A percentile compares a stretch with the other conserved stretches of the same genome.
phyloP scores from a whole-genome alignment of 2,329 filamentous ascomycete species.

The Cordyceps cateniannulata region DNA sequence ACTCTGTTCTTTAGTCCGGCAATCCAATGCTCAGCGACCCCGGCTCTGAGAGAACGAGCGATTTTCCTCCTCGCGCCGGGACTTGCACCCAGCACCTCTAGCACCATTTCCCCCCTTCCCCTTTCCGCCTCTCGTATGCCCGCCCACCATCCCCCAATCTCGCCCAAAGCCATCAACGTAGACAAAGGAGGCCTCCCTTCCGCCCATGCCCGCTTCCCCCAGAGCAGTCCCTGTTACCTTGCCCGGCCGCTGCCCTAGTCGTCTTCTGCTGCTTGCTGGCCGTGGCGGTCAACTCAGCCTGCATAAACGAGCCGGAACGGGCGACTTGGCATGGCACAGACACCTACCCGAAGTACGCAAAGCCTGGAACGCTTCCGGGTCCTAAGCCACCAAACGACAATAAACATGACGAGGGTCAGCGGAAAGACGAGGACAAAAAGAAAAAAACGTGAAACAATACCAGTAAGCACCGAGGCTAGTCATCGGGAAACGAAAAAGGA shows the following conservation, averaged over 20 bases:
- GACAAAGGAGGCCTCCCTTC: constrained; percentile 2
- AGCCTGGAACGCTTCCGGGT: background rate
- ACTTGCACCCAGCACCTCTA: background rate
- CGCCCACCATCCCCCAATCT: background rate
- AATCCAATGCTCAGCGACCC: constrained; percentile 50
- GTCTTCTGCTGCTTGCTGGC: background rate
- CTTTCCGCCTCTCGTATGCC: background rate
- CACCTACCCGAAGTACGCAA: background rate
- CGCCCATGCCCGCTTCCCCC: background rate
- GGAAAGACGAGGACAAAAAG: background rate
- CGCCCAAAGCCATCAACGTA: background rate
- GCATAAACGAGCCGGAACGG: background rate
- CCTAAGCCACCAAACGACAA: background rate
- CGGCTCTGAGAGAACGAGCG: constrained; percentile 59
- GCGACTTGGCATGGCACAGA: background rate
- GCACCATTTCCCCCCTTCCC: background rate
- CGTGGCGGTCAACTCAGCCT: background rate
- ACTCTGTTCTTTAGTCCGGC: constrained; percentile 58
- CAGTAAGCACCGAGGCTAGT: background rate
- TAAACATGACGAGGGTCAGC: background rate
- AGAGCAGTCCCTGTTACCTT: background rate
- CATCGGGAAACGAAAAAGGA: background rate
- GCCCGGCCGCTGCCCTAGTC: background rate
- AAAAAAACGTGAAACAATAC: background rate
- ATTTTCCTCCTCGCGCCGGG: constrained; percentile 10